Evolutionary conservation across 495 filamentous ascomycete genomes (phyloP), one percentile per base, ranked within the genome.

Genomic region (Lophiostoma macrostomum): DNA sequence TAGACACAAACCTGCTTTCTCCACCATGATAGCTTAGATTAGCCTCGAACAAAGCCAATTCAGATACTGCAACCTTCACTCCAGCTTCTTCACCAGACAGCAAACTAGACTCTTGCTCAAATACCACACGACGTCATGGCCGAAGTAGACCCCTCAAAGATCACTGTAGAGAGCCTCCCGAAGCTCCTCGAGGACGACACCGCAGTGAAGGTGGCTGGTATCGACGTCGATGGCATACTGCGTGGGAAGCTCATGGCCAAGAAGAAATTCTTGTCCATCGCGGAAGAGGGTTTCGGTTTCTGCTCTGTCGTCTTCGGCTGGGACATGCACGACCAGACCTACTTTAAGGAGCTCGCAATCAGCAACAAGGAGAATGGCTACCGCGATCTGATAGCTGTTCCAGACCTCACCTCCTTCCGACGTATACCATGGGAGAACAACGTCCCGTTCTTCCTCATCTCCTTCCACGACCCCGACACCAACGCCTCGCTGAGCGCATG

Each of bases 261-360:
- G 74, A 87, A 86, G 67, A 98, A 98, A 72, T 98, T 98, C 71
- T 71, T 96, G 4, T 90, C 86, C 6, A 80, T 98, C 42, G 85
- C 83, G 19, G 68, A 81, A 38, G 78, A 83, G 34, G 93, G 93
- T 38, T 98, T 98, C 61, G 93, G 93, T 16, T 98, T 96, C 76
- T 98, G 93, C 75, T 91, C 87, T 3, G 90, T 96, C 47, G 80
- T 98, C 29, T 96, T 96, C 62, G 93, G 91, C 63, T 96, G 91
- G 91, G 93, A 98, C 60, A 95, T 96, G 88, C 91, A 96, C 70
- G 93, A 98, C 63, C 76, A 78, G 66, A 93, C 88, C 6, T 96
- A 98, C 63, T 82, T 81, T 65, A 74, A 76, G 47, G 91, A 96
- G 70, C 79, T 96, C 40, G 79, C 80, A 60, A 85, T 96, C 66